Percentiles rank a stretch among this genome's conserved stretches.
Conservation (phyloP, 106 monocot species). For the Hemerocallis citrina region DNA sequence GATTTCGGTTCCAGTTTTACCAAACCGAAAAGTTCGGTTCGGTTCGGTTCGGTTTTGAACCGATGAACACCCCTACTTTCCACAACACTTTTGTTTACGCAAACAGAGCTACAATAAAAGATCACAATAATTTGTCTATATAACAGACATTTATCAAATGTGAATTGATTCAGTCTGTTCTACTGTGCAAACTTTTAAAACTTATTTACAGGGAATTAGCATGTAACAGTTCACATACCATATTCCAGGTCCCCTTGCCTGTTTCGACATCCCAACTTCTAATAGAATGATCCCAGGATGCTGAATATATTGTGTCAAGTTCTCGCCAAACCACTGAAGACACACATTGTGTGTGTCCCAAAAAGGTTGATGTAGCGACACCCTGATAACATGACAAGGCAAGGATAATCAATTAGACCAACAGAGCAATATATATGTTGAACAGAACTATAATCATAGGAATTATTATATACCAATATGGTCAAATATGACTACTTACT, state of each 20-base stretch:
- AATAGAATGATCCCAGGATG: conserved; percentile 70
- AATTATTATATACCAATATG: neutral
- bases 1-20: too few species aligned
- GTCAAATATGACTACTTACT: neutral
- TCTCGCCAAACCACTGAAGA: conserved; percentile 64
- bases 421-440: neutral
- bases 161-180: neutral
- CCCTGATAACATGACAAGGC: conserved; percentile 20
- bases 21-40: too few species aligned
- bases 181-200: neutral
- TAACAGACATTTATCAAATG: neutral
- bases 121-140: too few species aligned
- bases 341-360: conserved; percentile 64
- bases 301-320: conserved; percentile 47
- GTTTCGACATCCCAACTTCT: conserved; percentile 64
- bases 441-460: neutral
- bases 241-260: conserved; percentile 39
- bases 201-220: neutral
- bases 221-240: conserved; percentile 27
- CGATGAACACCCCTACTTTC: too few species aligned
- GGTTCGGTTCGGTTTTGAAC: too few species aligned
- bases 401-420: neutral
- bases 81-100: too few species aligned
- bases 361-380: conserved; percentile 29
- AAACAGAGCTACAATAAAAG: too few species aligned